Conservation (phyloP, 805 yeast genomes). For the Komagataella pastoris region DNA sequence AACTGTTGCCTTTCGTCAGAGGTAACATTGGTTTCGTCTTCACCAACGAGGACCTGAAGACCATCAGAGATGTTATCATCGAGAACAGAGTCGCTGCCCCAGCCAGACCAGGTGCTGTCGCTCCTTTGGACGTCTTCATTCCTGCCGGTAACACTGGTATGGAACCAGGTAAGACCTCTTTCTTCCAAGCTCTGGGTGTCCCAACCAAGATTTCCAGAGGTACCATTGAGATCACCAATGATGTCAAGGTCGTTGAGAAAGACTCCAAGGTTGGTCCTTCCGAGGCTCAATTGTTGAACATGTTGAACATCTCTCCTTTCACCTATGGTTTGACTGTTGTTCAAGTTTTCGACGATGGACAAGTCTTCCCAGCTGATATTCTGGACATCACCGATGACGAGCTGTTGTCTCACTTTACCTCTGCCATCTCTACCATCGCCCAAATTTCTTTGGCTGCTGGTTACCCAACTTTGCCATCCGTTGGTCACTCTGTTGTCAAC, state of each 20-base stretch:
- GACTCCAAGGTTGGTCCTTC: slow-evolving; percentile 94
- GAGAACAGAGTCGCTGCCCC: slow-evolving; percentile 99
- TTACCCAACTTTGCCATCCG: slow-evolving; percentile 99
- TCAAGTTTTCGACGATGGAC: slow-evolving; percentile 98
- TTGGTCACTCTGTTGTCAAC: slow-evolving; percentile 97
- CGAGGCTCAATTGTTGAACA: slow-evolving; percentile 96
- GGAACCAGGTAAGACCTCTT: slow-evolving; percentile 99
- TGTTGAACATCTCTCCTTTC: slow-evolving; percentile 99
- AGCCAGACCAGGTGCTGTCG: slow-evolving; percentile 99
- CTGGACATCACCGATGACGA: slow-evolving; percentile 98
- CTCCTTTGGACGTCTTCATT: slow-evolving; percentile 95
- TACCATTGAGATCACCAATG: slow-evolving; percentile 98
- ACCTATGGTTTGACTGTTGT: slow-evolving; percentile 95
- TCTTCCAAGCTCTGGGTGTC: slow-evolving; percentile 99
- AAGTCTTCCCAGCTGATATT: slow-evolving; percentile 92
- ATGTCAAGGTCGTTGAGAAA: slow-evolving; percentile 86
- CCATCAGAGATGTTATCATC: slow-evolving; percentile 77
- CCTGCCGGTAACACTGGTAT: slow-evolving; percentile 99
- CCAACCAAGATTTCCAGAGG: slow-evolving; percentile 99
- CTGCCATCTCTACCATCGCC: slow-evolving; percentile 90
- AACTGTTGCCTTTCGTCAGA: slow-evolving; percentile 83
- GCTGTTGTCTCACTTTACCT: slow-evolving; percentile 80
- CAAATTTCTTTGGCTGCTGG: slow-evolving; percentile 94
- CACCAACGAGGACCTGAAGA: slow-evolving; percentile 93
- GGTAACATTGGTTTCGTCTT: slow-evolving; percentile 99